Evolutionary conservation across 2,329 filamentous ascomycete genomes (phyloP).

Genomic region (Didymella exigua): DNA sequence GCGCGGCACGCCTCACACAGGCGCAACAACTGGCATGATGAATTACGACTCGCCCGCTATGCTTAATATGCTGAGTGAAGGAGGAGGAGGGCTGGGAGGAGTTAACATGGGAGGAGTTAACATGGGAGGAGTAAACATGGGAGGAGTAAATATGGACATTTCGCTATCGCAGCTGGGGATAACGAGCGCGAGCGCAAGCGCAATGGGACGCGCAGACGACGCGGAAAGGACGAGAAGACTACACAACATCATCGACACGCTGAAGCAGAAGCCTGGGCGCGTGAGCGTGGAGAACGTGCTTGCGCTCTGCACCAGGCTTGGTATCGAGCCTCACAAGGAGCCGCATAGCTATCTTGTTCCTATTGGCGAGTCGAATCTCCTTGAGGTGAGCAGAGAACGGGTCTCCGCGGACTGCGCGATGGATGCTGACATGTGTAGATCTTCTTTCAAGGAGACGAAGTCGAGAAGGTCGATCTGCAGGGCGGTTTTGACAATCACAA

Average conservation of each 20-base stretch:
- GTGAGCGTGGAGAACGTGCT: constrained; percentile 79
- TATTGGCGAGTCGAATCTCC: constrained; percentile 41
- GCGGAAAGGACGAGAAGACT: constrained; percentile 59
- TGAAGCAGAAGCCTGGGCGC: constrained; percentile 70
- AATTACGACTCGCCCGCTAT: constrained; percentile 52
- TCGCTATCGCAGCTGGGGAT: constrained; percentile 51
- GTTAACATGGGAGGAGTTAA: constrained; percentile 46
- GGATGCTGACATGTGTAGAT: constrained; percentile 32
- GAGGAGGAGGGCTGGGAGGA: constrained; percentile 47
- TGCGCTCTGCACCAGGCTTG: constrained; percentile 69
- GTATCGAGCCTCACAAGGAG: constrained; percentile 57
- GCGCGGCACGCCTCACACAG: constrained; percentile 51
- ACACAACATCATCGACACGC: constrained; percentile 67
- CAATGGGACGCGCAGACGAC: constrained; percentile 55
- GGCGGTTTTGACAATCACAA: constrained; percentile 66
- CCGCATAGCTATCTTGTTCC: constrained; percentile 41
- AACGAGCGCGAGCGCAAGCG: constrained; percentile 44
- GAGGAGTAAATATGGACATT: constrained; percentile 43
- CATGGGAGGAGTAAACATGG: constrained; percentile 45
- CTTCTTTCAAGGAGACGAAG: constrained; percentile 37
- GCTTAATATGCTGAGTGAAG: constrained; percentile 50
- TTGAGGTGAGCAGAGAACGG: constrained; percentile 1
- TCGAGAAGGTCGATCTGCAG: constrained; percentile 65
- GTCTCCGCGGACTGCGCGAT: no score
- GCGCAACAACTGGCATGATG: constrained; percentile 42